Base-by-base conservation (phyloP, 306 rosid species). In the Dryas alaskensis region DNA sequence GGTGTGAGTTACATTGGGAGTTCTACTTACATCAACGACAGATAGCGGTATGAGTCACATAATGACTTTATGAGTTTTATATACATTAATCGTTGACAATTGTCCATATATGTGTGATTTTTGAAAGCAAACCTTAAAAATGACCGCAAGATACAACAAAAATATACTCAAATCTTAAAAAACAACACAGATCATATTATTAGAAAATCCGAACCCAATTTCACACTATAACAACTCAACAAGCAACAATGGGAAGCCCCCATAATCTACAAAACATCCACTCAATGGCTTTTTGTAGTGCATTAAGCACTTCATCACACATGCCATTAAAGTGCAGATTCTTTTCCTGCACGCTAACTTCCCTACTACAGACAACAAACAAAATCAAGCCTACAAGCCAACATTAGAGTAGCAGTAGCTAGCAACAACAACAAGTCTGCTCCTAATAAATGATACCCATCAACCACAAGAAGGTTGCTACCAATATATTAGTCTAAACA, bases 401-500 rank as follows among this genome's bases (percentile, higher is more conserved):
- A 51, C 62, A 22, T 57, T 19, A 16, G 13, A 50, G n/a, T 5
- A 50, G 13, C 5, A 31, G 55, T 66, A 47, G 19, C 44, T 45
- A 66, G 70, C 53, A 65, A 68, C 73, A 42, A 39, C 45, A 50
- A 31, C 37, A 31, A 19, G 45, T 49, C 14, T 50, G 53, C 27
- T 67, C 51, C 58, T 48, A 27, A 48, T 25, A 48, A 12, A 12
- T 47, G 47, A 1, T 66, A 46, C 42, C 58, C 39, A 31, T 14
- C 65, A 69, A 69, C 73, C 46, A 42, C 73, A 69, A 37, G 31
- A 52, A n/a, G 50, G 47, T 51, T 51, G 61, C 50, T 40, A 69
- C 73, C n/a, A 52, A 39, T 4, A 39, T 8, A 5, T 68, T 49
- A 67, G 45, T 52, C 73, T 69, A 37, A 68, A 17, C 13, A 68